A percentile compares a stretch with the other conserved stretches of the same genome.
Conservation (phyloP, 805 yeast species). For the Myxozyma melibiosi region DNA sequence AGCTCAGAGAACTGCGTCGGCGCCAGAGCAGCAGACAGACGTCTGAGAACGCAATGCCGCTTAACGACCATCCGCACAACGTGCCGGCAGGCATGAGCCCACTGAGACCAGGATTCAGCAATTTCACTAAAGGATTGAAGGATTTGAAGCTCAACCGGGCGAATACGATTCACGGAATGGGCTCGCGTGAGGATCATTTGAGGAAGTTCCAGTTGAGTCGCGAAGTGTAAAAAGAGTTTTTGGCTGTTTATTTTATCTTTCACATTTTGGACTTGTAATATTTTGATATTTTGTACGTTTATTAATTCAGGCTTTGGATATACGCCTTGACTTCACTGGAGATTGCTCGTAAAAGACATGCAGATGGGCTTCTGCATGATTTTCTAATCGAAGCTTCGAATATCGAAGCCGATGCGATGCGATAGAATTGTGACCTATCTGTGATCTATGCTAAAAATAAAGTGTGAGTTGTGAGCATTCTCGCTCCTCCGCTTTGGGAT, state of each 20-base stretch:
- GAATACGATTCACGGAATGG: slow-evolving; percentile 17
- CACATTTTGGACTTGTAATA: not conserved
- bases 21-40: slow-evolving; percentile 9
- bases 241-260: not conserved
- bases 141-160: slow-evolving; percentile 23
- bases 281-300: too few species aligned
- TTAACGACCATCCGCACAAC: slow-evolving; percentile 16
- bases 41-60: slow-evolving; percentile 24
- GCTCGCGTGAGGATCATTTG: not conserved
- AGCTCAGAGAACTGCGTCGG: slow-evolving; percentile 20
- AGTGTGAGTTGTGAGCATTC: slow-evolving; percentile 4
- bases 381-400: too few species aligned
- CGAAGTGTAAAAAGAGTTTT: not conserved
- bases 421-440: not conserved
- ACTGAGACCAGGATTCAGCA: not conserved
- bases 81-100: slow-evolving; percentile 3
- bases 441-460: slow-evolving; percentile 9
- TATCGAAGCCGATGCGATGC: too few species aligned
- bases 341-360: too few species aligned
- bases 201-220: slow-evolving; percentile 5
- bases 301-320: too few species aligned
- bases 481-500: slow-evolving; percentile 9
- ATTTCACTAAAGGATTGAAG: slow-evolving; percentile 19
- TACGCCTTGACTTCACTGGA: too few species aligned
- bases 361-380: too few species aligned